Conservation (phyloP, 106 monocot species). For the Gastrodia elata region DNA sequence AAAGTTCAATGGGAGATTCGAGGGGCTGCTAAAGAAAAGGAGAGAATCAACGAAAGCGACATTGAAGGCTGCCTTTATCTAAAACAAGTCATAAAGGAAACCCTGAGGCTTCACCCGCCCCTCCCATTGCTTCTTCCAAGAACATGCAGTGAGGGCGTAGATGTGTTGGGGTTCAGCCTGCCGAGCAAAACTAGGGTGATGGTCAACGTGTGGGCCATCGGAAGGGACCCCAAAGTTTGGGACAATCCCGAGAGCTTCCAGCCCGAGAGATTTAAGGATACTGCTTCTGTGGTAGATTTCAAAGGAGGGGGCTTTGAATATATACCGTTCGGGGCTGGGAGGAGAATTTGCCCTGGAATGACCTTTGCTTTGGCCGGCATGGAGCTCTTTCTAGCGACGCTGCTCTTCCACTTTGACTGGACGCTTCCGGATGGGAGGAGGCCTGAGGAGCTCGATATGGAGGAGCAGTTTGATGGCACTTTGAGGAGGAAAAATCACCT, state of each 20-base stretch:
- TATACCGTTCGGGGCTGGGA: slow-evolving; percentile 43
- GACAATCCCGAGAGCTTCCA: slow-evolving; percentile 2
- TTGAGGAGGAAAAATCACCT: neutral
- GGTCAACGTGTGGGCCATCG: too few species aligned
- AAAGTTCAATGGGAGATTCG: slow-evolving; percentile 4
- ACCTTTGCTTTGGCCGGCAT: slow-evolving; percentile 20
- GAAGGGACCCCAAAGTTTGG: too few species aligned
- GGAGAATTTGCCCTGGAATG: slow-evolving; percentile 39
- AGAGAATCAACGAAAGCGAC: too few species aligned
- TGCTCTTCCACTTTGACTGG: slow-evolving; percentile 59
- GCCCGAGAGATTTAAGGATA: slow-evolving; percentile 23
- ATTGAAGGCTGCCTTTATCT: too few species aligned
- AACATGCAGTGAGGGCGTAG: too few species aligned
- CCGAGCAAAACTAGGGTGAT: too few species aligned
- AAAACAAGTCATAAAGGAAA: too few species aligned
- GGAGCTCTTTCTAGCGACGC: slow-evolving; percentile 16
- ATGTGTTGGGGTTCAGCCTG: too few species aligned
- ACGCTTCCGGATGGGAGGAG: slow-evolving; percentile 1
- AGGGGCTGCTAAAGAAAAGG: too few species aligned
- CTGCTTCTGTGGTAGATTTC: slow-evolving; percentile 3
- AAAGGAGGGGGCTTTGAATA: slow-evolving; percentile 30
- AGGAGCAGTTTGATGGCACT: slow-evolving; percentile 15
- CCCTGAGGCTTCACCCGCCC: too few species aligned
- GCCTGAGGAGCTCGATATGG: slow-evolving; percentile 20
- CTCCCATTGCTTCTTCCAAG: too few species aligned